Percentiles rank a stretch among this genome's conserved stretches.
Evolutionary conservation across 108 stramenopile species (phyloP).

Genomic region (Nitzschia sp.): DNA sequence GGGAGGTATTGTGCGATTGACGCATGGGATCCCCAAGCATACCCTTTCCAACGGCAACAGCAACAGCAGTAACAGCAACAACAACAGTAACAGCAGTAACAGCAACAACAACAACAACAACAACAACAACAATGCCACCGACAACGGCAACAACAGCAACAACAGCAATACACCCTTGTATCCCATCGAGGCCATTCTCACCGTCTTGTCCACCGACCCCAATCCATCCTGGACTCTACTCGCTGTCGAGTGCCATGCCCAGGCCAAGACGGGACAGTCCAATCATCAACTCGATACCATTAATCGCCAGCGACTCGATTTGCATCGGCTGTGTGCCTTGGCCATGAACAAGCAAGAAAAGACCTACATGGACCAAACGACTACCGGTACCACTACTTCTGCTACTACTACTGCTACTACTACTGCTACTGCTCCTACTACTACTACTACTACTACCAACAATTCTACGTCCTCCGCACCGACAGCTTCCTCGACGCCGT

Average conservation of each 20-base stretch:
- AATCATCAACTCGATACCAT: constrained; percentile 80
- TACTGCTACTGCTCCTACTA: not conserved
- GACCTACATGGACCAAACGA: constrained; percentile 6
- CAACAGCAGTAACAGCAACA: constrained; percentile 15
- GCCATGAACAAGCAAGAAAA: constrained; percentile 76
- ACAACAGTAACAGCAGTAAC: not conserved
- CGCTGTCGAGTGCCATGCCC: constrained; percentile 61
- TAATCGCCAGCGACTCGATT: constrained; percentile 78
- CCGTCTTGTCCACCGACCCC: constrained; percentile 51
- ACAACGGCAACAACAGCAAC: constrained; percentile 36
- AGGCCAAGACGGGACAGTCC: constrained; percentile 85
- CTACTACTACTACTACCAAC: no score
- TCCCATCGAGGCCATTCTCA: constrained; percentile 79
- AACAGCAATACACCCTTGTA: constrained; percentile 38
- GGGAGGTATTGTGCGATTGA: constrained; percentile 67
- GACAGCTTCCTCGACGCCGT: no score
- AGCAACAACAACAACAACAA: constrained; percentile 55
- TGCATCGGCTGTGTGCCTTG: constrained; percentile 79
- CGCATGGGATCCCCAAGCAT: constrained; percentile 61
- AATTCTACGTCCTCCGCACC: no score
- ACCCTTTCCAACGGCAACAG: constrained; percentile 11
- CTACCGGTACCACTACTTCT: constrained; percentile 9
- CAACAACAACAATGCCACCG: constrained; percentile 45
- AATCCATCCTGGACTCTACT: constrained; percentile 74
- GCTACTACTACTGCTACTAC: constrained; percentile 5